phyloP scores from a whole-genome alignment of 495 filamentous ascomycete species.

The Cercophora samala region DNA sequence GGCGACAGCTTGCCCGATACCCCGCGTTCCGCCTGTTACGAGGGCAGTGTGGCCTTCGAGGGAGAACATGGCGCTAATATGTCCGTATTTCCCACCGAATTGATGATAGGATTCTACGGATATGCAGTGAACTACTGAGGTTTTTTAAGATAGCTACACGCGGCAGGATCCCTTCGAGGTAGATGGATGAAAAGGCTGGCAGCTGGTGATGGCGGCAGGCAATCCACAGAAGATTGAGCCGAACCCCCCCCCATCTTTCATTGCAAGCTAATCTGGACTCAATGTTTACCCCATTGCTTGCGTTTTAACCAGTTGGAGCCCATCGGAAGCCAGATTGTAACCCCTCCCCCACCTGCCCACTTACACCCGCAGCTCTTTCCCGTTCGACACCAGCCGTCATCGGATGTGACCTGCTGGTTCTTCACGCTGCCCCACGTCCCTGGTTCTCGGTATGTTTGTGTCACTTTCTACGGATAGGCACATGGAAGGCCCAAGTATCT shows the following conservation, averaged over 20 bases:
- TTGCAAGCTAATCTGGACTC: no score
- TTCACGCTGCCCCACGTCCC: neutral
- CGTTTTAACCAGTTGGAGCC: neutral
- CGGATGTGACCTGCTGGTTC: neutral
- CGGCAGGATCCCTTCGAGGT: neutral
- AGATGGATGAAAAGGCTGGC: neutral
- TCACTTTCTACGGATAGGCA: neutral
- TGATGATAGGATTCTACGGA: neutral
- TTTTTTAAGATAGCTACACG: neutral
- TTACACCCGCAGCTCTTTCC: neutral
- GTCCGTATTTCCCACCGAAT: neutral
- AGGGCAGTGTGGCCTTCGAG: conserved; percentile 71
- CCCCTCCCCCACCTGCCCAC: neutral
- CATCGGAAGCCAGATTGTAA: neutral
- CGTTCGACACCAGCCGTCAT: neutral
- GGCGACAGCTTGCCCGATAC: conserved; percentile 83
- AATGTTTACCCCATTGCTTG: neutral
- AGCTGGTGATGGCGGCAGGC: no score
- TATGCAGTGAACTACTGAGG: neutral
- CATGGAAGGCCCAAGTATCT: neutral
- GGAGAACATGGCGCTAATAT: conserved; percentile 43
- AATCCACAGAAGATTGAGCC: no score
- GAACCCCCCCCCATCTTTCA: no score
- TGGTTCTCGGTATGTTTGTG: neutral
- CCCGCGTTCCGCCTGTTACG: conserved; percentile 82